Conservation (phyloP, 192 early-diverging fungal genomes). For the Backusella parvicylindrica region DNA sequence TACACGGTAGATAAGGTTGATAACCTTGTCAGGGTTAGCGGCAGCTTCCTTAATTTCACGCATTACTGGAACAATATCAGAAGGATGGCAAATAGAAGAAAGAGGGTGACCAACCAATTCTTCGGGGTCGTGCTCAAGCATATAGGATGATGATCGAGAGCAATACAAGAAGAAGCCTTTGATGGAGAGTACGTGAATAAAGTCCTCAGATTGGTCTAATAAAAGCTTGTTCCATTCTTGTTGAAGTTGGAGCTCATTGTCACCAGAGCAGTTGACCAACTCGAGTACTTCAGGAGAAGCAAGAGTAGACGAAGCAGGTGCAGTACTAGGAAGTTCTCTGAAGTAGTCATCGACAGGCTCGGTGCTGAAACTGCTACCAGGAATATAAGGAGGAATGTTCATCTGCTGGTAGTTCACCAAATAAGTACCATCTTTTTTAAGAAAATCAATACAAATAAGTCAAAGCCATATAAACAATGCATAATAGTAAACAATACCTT, state of each 20-base stretch:
- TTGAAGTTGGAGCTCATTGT: background rate
- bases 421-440: conserved; percentile 44
- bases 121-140: conserved; percentile 50
- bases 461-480: background rate
- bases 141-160: conserved; percentile 32
- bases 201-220: conserved; percentile 49
- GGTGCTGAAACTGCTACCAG: background rate
- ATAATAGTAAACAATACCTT: conserved; percentile 10
- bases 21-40: conserved; percentile 27
- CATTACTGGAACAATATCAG: conserved; percentile 61
- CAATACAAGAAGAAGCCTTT: conserved; percentile 65
- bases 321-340: conserved; percentile 23
- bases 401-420: conserved; percentile 44
- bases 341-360: conserved; percentile 33
- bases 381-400: conserved; percentile 1
- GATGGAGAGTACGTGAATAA: conserved; percentile 61
- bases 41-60: conserved; percentile 52
- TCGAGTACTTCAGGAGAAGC: conserved; percentile 32
- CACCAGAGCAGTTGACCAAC: conserved; percentile 26
- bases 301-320: conserved; percentile 13
- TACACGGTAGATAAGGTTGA: conserved; percentile 58
- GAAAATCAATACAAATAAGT: background rate
- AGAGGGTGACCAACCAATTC: conserved; percentile 55
- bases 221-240: conserved; percentile 38
- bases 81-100: conserved; percentile 60